These are phyloP conservation scores for Olyra latifolia DNA, from an alignment of 176 grass and related monocot genomes.

Conservation along the genomic window DNA sequence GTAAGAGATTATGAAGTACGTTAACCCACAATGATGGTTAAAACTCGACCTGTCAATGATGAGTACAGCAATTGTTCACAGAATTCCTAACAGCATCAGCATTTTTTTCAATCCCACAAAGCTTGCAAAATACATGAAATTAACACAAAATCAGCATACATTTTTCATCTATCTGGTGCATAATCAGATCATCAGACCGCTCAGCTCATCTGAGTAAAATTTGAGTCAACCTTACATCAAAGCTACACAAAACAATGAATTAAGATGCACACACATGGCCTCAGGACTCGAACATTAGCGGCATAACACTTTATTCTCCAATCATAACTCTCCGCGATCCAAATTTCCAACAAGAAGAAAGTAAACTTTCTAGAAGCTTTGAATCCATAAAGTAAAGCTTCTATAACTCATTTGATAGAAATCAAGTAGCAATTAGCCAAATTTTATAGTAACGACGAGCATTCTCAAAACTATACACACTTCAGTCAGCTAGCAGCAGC, in stretches of 20 bases:
- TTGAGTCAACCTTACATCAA: background rate
- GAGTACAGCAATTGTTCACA: background rate
- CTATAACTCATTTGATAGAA: background rate
- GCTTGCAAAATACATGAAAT: background rate
- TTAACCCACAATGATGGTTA: background rate
- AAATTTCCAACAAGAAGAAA: slow-evolving; percentile 11
- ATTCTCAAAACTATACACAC: slow-evolving; percentile 5
- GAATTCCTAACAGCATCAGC: background rate
- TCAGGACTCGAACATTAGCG: background rate
- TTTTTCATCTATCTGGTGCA: background rate
- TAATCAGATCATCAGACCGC: slow-evolving; percentile 15
- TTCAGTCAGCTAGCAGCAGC: background rate
- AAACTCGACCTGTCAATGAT: slow-evolving; percentile 9
- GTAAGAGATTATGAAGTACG: background rate
- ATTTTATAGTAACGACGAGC: background rate
- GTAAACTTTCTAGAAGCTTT: background rate
- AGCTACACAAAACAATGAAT: slow-evolving; percentile 14
- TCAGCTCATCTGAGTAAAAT: background rate
- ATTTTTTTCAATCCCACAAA: background rate
- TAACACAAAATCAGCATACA: background rate
- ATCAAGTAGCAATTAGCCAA: background rate
- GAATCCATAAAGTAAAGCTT: background rate
- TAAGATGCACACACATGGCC: background rate
- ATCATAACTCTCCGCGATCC: background rate
- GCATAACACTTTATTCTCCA: background rate